These are phyloP conservation scores for Pseudotulostoma volvatum DNA, from an alignment of 495 filamentous ascomycete species.

Conservation along the genomic window DNA sequence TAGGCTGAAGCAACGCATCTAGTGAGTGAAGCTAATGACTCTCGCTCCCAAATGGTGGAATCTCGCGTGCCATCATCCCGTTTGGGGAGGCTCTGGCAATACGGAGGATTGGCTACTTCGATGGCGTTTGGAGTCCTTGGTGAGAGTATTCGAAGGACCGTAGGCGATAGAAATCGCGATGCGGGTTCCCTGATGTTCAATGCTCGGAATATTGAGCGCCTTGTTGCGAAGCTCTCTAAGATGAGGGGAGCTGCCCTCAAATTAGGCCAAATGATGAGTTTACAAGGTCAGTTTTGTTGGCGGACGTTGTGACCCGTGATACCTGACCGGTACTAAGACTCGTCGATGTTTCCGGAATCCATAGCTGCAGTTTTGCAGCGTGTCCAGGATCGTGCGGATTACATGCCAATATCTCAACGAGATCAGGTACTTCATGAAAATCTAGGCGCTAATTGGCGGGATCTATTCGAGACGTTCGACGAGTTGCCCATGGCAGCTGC, in stretches of 20 bases:
- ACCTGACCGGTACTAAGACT: too few species aligned
- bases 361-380: constrained; percentile 79
- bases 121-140: constrained; percentile 91
- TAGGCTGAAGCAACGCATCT: neutral
- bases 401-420: constrained; percentile 89
- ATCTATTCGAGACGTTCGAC: constrained; percentile 67
- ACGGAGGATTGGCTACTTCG: constrained; percentile 77
- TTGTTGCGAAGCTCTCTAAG: constrained; percentile 79
- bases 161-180: constrained; percentile 35
- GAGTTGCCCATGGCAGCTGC: constrained; percentile 89
- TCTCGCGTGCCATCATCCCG: constrained; percentile 83
- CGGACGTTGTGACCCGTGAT: too few species aligned
- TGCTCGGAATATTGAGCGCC: constrained; percentile 72
- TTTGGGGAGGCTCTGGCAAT: constrained; percentile 81
- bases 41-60: constrained; percentile 59
- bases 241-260: constrained; percentile 99
- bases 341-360: constrained; percentile 79
- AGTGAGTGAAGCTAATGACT: neutral
- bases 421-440: constrained; percentile 64
- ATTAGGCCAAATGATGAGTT: constrained; percentile 90
- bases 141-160: constrained; percentile 61
- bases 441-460: constrained; percentile 72
- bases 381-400: constrained; percentile 93
- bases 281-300: constrained; percentile 49
- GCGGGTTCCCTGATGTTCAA: constrained; percentile 75